Conservation (phyloP, 345 rosid species). For the Durio zibethinus region DNA sequence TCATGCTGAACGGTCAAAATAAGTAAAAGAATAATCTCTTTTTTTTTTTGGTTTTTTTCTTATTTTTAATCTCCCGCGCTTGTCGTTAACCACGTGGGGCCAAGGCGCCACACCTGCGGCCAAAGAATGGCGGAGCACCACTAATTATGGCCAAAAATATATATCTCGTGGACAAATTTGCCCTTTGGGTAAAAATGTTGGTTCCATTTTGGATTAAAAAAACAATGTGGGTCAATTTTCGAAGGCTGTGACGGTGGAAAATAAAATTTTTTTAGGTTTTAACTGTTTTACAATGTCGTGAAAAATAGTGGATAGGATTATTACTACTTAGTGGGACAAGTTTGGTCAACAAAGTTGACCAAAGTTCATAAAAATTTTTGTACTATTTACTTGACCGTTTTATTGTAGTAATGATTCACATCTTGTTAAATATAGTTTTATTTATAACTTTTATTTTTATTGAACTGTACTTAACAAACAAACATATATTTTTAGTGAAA, state of each 20-base stretch:
- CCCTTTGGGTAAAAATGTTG: background rate
- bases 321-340: background rate
- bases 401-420: background rate
- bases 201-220: background rate
- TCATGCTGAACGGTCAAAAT: slow-evolving; percentile 15
- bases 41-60: too few relatives aligned
- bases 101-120: slow-evolving; percentile 1
- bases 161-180: background rate
- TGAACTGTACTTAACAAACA: too few relatives aligned
- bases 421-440: too few relatives aligned
- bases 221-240: background rate
- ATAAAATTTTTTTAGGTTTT: background rate
- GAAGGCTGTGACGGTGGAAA: background rate
- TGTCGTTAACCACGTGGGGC: slow-evolving; percentile 14
- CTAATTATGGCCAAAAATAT: background rate
- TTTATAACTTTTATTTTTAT: too few relatives aligned
- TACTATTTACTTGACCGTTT: background rate
- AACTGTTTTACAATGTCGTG: background rate
- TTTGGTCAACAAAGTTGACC: background rate
- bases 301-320: background rate
- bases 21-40: background rate
- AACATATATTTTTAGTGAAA: too few relatives aligned
- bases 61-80: slow-evolving; percentile 14
- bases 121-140: slow-evolving; percentile 10
- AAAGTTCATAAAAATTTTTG: too few relatives aligned